phyloP scores from a whole-genome alignment of 2,329 filamentous ascomycete genomes.

The Fusarium pseudocircinatum region DNA sequence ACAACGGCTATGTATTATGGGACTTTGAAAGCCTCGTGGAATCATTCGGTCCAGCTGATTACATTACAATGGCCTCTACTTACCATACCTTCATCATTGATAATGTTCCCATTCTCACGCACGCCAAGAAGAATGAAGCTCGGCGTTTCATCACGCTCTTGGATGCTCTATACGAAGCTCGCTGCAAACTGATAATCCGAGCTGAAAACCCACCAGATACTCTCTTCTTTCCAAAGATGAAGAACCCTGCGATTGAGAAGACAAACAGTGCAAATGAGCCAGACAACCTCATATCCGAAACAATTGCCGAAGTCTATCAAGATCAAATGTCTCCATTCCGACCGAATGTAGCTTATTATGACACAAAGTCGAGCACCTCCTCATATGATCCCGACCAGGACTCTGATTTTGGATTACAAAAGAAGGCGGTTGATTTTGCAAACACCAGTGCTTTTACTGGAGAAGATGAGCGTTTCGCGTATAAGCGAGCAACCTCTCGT shows the following conservation, averaged over 20 bases:
- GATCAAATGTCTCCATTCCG: conserved; percentile 80
- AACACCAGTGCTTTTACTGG: conserved; percentile 76
- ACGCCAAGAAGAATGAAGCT: conserved; percentile 81
- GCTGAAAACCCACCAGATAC: conserved; percentile 75
- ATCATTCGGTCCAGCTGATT: conserved; percentile 80
- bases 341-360: conserved; percentile 78
- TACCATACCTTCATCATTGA: conserved; percentile 83
- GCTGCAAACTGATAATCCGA: conserved; percentile 77
- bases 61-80: conserved; percentile 81
- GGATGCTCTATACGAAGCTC: conserved; percentile 83
- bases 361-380: conserved; percentile 55
- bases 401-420: conserved; percentile 61
- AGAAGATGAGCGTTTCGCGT: conserved; percentile 84
- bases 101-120: conserved; percentile 72
- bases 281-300: conserved; percentile 55
- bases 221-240: conserved; percentile 77
- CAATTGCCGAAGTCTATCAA: conserved; percentile 75
- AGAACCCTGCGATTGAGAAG: conserved; percentile 22
- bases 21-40: conserved; percentile 75
- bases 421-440: conserved; percentile 68
- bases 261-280: conserved; percentile 29
- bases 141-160: conserved; percentile 82
- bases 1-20: conserved; percentile 69
- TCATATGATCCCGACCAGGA: conserved; percentile 67
- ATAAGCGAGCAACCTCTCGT: conserved; percentile 79